Evolutionary conservation across 495 filamentous ascomycete species (phyloP), one percentile per base, ranked within the genome.

Genomic region (Hyphodiscus hymeniophilus): DNA sequence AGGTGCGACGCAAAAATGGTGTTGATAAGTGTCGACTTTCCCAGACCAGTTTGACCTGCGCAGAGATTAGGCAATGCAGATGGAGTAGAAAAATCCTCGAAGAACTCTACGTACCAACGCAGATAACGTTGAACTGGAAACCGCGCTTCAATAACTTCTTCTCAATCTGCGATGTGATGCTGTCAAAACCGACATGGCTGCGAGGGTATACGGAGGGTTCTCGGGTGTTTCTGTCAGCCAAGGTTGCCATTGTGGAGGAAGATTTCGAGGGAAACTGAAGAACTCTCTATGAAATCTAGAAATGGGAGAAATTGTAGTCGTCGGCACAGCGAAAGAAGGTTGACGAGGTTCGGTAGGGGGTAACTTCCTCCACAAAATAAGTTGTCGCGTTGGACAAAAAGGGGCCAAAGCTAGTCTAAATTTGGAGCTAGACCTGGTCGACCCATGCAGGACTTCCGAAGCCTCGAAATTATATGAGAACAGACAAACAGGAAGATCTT

Each of bases 101-200:
- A 20, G 23, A 31, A 11, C 15, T 11, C 13, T 5, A 82, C 91
- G 64, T 74, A 98, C 92, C 92, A 69, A 99, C 92, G 69, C 94
- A 97, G 71, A 99, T 99, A 59, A 99, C 84, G 68, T 99, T 99
- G 79, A 99, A 99, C 69, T 99, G 92, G 69, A 99, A 99, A 58
- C 92, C 92, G 65, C 92, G 89, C 79, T 99, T 99, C 68, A 99
- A 72, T 58, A 99, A 85, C 82, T 99, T 99, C 71, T 86, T 83
- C 79, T 98, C 91, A 59, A 97, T 96, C 73, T 97, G 90, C 30
- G 82, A 86, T 48, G 90, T 95, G 71, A 97, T 96, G 71, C 92
- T 96, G 74, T 98, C 90, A 73, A 97, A 95, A 79, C 94, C 90
- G 70, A 97, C 92, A 76, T 97, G 91, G 80, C 83, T 92, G 63